A percentile compares a stretch with the other conserved stretches of the same genome.
These are phyloP conservation scores for Debaryomyces hansenii DNA, from an alignment of 805 yeast genomes.

Conservation along the genomic window DNA sequence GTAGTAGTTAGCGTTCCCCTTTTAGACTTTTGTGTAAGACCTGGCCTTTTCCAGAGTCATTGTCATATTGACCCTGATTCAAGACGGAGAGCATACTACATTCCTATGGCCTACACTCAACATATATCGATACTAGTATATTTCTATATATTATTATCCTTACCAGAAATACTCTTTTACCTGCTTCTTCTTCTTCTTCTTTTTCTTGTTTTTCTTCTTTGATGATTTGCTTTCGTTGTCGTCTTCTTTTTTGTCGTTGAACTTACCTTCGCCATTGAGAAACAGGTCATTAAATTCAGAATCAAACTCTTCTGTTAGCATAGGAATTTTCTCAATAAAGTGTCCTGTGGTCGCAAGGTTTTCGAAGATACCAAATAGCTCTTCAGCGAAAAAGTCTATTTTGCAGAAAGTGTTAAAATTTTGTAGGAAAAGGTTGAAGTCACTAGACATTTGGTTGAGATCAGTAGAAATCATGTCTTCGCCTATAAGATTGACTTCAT, in stretches of 20 bases:
- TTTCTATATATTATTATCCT: too few relatives aligned
- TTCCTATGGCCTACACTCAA: too few relatives aligned
- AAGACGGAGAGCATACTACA: too few relatives aligned
- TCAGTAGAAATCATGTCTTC: conserved; percentile 1
- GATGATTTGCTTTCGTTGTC: conserved; percentile 2
- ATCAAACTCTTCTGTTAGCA: conserved; percentile 8
- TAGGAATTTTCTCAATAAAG: not conserved
- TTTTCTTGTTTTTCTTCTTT: conserved; percentile 29
- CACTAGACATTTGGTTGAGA: conserved; percentile 11
- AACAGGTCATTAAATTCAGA: conserved; percentile 33
- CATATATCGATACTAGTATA: too few relatives aligned
- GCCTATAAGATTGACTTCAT: not conserved
- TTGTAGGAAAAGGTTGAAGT: conserved; percentile 25
- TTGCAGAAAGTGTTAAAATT: conserved; percentile 33
- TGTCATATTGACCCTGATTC: too few relatives aligned
- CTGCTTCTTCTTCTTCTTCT: conserved; percentile 25
- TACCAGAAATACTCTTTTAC: not conserved
- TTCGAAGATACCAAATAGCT: conserved; percentile 25
- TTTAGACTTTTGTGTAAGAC: too few relatives aligned
- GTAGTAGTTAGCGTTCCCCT: too few relatives aligned
- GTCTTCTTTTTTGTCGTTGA: conserved; percentile 8
- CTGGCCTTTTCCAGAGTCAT: too few relatives aligned
- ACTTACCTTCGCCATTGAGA: conserved; percentile 26
- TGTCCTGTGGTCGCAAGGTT: conserved; percentile 12
- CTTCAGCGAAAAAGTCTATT: conserved; percentile 28